These are phyloP conservation scores for Rhododendron griersonianum DNA, from an alignment of 148 eudicot genomes.

Conservation along the genomic window DNA sequence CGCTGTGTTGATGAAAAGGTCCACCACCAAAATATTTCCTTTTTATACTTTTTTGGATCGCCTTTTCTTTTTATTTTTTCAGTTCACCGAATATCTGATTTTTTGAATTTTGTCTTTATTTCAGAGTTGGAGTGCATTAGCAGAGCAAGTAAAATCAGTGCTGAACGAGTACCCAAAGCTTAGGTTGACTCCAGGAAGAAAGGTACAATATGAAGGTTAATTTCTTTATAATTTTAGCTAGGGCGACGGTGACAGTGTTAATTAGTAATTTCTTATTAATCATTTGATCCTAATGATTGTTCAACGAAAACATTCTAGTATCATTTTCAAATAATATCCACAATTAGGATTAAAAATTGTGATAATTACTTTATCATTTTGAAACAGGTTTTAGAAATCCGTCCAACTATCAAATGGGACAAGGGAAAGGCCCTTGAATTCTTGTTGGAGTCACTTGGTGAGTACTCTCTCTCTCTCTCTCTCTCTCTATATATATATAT, in stretches of 20 bases:
- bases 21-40: not conserved
- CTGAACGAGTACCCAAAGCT: conserved; percentile 65
- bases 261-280: no score
- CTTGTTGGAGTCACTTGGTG: conserved; percentile 80
- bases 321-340: not conserved
- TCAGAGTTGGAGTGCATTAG: conserved; percentile 83
- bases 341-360: not conserved
- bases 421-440: conserved; percentile 91
- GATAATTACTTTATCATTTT: not conserved
- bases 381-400: conserved; percentile 74
- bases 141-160: conserved; percentile 57
- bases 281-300: not conserved
- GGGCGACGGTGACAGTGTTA: not conserved
- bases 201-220: conserved; percentile 29
- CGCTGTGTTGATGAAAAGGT: conserved; percentile 96
- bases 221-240: not conserved
- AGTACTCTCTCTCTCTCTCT: conserved; percentile 5
- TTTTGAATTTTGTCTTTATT: not conserved
- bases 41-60: not conserved
- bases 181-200: conserved; percentile 69
- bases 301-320: not conserved
- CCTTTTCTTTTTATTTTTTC: not conserved
- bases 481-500: no score
- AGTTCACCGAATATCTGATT: not conserved
- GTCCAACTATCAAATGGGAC: conserved; percentile 90